Conservation (phyloP, 345 rosid genomes). For the Salix caprea region DNA sequence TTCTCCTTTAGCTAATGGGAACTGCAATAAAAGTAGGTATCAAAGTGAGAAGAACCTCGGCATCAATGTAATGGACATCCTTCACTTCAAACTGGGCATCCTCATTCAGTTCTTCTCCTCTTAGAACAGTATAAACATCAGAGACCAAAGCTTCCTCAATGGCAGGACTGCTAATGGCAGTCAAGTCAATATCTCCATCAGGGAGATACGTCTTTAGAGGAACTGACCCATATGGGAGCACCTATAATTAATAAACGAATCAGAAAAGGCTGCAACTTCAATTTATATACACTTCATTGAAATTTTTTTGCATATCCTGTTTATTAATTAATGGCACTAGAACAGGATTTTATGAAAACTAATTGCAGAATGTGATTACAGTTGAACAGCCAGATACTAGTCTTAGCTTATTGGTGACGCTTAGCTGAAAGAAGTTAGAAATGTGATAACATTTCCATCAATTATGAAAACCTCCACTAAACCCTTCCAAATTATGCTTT, state of each 20-base stretch:
- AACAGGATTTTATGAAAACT: too few relatives aligned
- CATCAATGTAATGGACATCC: constrained; percentile 65
- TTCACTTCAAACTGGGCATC: constrained; percentile 43
- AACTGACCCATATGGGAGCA: constrained; percentile 40
- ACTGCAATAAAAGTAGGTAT: background rate
- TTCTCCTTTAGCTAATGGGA: background rate
- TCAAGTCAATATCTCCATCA: constrained; percentile 93
- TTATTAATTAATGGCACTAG: background rate
- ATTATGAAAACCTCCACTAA: background rate
- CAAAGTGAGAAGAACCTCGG: constrained; percentile 48
- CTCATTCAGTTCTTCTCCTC: constrained; percentile 39
- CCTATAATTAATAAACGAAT: constrained; percentile 34
- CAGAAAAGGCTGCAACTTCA: background rate
- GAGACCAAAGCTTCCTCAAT: constrained; percentile 53
- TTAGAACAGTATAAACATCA: constrained; percentile 42
- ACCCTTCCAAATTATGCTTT: background rate
- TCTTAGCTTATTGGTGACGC: background rate
- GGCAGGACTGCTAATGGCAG: constrained; percentile 27
- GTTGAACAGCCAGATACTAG: background rate
- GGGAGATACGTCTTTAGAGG: constrained; percentile 85
- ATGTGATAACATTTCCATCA: background rate
- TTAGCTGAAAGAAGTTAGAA: background rate
- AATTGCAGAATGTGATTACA: background rate
- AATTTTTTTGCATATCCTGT: background rate
- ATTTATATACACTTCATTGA: background rate